These are phyloP conservation scores for Bathelium albidoporum DNA, from an alignment of 495 filamentous ascomycete species.

Conservation along the genomic window DNA sequence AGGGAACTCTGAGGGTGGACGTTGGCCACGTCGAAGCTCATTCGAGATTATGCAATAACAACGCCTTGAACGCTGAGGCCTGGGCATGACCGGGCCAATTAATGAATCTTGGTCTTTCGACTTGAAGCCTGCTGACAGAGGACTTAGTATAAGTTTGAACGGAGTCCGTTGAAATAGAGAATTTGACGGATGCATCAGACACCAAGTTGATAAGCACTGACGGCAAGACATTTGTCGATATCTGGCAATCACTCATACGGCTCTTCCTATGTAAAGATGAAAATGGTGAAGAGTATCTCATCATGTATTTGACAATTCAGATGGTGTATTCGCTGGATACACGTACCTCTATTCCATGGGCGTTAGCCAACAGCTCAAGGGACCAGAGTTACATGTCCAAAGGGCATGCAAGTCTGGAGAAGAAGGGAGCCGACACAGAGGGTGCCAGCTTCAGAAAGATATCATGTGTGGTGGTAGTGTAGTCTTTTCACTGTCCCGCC, in stretches of 20 bases:
- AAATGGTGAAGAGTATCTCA: neutral
- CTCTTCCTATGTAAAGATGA: conserved; percentile 2
- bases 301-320: neutral
- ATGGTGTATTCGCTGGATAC: neutral
- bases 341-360: neutral
- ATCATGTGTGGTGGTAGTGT: too few relatives aligned
- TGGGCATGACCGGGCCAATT: too few relatives aligned
- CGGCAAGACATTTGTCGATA: conserved; percentile 2
- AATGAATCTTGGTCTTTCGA: neutral
- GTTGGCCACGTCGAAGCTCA: too few relatives aligned
- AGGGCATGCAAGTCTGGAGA: too few relatives aligned
- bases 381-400: too few relatives aligned
- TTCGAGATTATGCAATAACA: too few relatives aligned
- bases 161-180: neutral
- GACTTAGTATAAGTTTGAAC: neutral
- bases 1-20: too few relatives aligned
- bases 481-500: too few relatives aligned
- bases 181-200: neutral
- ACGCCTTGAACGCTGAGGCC: too few relatives aligned
- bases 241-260: neutral
- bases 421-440: too few relatives aligned
- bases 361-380: neutral
- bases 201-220: neutral
- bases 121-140: neutral
- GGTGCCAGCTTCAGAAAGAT: too few relatives aligned